Evolutionary conservation across 23 red algal species (phyloP), one percentile per base, ranked within the genome.

Genomic region (Gracilaria gracilis): DNA sequence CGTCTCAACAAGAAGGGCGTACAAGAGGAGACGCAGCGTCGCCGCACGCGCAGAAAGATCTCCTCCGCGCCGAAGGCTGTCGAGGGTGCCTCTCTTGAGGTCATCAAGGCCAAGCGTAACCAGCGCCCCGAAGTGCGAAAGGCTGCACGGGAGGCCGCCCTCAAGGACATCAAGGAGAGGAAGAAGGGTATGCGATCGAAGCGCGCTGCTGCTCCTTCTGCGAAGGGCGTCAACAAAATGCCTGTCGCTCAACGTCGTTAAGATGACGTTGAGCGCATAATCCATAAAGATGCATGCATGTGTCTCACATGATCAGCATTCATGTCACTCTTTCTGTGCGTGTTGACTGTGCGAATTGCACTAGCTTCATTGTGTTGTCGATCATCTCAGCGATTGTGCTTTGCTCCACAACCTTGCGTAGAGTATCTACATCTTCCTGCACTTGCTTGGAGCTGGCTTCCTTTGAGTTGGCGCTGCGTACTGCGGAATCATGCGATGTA

Each of bases 1-100:
- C 87, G 94, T n/a, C 86, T 99, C 61, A 71, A 99, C 86, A 95
- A 95, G 90, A 99, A 99, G 88, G 97, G 97, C 58, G 83, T 87
- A 17, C 89, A 93, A 88, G 97, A 99, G 70, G 93, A 99, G 61
- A 89, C 69, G 23, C 79, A 91, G 81, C 86, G 82, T 24, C 93
- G 94, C 47, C 90, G 90, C 69, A 92, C 57, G 23, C 87, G 94
- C 62, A 85, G 92, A 65, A 81, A 83, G 67, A 77, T 88, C 27
- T 91, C 93, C 67, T 58, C 92, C 1, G 97, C 93, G 20, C 91
- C 91, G 24, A 99, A 99, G 84, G 93, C 97, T 53, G 91, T 99
- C 13, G 94, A 96, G 88, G 97, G 97, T 53, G 97, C 97, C 12
- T 92, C 97, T 61, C 73, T 99, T 9, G 97, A 99, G 72, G 83